These are phyloP conservation scores for Podospora fimiseda DNA, from an alignment of 495 filamentous ascomycete genomes.

Conservation along the genomic window DNA sequence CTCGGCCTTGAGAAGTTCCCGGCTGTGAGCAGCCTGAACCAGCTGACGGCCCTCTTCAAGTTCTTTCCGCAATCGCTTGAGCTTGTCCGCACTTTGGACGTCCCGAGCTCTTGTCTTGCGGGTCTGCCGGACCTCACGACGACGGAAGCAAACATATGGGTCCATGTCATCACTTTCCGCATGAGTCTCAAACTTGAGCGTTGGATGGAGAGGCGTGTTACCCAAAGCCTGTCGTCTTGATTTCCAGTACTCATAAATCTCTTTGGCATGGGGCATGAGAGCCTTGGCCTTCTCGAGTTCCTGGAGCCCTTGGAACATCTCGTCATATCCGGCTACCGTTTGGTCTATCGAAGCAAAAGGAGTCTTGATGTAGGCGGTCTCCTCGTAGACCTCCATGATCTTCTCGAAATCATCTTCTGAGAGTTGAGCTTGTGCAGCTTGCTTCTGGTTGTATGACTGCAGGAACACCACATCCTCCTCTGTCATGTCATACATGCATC, in stretches of 20 bases:
- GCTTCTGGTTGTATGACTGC: conserved; percentile 73
- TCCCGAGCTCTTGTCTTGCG: conserved; percentile 92
- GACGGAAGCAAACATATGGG: conserved; percentile 96
- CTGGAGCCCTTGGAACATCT: conserved; percentile 72
- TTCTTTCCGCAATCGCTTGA: conserved; percentile 86
- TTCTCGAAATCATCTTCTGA: conserved; percentile 87
- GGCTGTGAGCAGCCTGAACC: conserved; percentile 64
- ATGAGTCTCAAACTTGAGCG: conserved; percentile 86
- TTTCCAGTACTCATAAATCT: conserved; percentile 91
- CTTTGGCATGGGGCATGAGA: conserved; percentile 69
- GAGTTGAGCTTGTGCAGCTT: conserved; percentile 55
- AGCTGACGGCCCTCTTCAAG: conserved; percentile 82
- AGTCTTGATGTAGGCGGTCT: conserved; percentile 69
- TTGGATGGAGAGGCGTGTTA: conserved; percentile 64
- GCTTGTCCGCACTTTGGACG: conserved; percentile 87
- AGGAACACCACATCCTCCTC: conserved; percentile 83
- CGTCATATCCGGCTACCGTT: conserved; percentile 70
- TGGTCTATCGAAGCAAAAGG: conserved; percentile 86
- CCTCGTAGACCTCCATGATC: conserved; percentile 92
- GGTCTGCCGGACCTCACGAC: conserved; percentile 87
- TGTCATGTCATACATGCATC: conserved; percentile 83
- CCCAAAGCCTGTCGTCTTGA: conserved; percentile 53
- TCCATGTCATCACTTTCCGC: conserved; percentile 92
- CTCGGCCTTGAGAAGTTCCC: conserved; percentile 72
- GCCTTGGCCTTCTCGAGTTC: conserved; percentile 58